Conservation (phyloP, 495 filamentous ascomycete species). For the Penicillium longicatenatum region DNA sequence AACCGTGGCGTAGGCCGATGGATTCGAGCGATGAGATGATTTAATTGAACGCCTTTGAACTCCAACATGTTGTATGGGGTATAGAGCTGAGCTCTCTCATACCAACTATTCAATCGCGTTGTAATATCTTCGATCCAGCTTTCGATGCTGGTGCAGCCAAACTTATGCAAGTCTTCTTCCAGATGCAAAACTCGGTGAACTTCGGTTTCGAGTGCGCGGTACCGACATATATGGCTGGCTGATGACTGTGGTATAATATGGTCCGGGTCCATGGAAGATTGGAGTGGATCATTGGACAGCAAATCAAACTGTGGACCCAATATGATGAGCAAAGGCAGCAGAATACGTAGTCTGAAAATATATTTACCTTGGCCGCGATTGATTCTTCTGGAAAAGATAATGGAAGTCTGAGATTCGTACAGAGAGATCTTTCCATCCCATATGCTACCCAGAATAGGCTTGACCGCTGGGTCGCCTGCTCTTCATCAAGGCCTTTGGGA, state of each 20-base stretch:
- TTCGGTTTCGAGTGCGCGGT: neutral
- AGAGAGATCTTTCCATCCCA: slow-evolving; percentile 3
- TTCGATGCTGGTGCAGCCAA: neutral
- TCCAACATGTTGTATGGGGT: neutral
- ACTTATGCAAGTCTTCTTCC: neutral
- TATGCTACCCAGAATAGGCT: slow-evolving; percentile 4
- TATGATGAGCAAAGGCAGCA: too few relatives aligned
- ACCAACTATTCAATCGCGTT: too few relatives aligned
- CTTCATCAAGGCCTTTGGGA: neutral
- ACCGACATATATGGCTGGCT: too few relatives aligned
- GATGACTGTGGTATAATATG: too few relatives aligned
- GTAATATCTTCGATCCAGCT: neutral
- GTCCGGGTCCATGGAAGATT: too few relatives aligned
- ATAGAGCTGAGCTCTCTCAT: neutral
- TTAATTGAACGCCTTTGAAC: neutral
- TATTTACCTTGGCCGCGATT: slow-evolving; percentile 1
- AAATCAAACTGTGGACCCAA: too few relatives aligned
- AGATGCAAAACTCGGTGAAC: slow-evolving; percentile 4
- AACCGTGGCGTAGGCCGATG: neutral
- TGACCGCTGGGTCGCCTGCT: neutral
- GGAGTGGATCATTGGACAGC: too few relatives aligned
- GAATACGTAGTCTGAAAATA: too few relatives aligned
- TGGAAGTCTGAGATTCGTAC: neutral
- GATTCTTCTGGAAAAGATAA: slow-evolving; percentile 4
- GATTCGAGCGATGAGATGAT: neutral